phyloP scores from a whole-genome alignment of 1,284 basidiomycete species.

The Pseudomicrostroma phylloplanum region DNA sequence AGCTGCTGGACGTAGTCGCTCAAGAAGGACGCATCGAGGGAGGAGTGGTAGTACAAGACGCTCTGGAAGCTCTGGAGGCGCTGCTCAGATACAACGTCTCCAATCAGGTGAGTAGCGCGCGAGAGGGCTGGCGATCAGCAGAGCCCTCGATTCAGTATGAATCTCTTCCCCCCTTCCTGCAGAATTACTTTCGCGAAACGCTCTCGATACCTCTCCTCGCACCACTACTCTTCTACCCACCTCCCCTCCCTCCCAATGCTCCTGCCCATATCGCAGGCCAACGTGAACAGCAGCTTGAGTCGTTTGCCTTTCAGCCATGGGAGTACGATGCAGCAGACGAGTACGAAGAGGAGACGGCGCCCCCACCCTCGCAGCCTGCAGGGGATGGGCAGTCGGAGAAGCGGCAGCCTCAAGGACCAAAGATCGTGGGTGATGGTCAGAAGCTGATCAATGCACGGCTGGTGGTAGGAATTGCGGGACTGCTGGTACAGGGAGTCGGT shows the following conservation, averaged over 20 bases:
- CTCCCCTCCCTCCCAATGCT: constrained; percentile 54
- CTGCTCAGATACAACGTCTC: constrained; percentile 86
- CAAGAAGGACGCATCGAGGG: constrained; percentile 80
- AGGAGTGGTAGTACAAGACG: constrained; percentile 81
- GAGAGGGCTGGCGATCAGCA: background rate
- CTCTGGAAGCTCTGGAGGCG: constrained; percentile 74
- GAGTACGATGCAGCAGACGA: constrained; percentile 10
- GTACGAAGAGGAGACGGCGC: background rate
- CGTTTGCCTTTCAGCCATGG: constrained; percentile 95
- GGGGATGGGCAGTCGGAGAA: constrained; percentile 6
- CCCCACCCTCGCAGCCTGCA: background rate
- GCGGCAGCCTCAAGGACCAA: background rate
- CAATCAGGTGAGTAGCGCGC: constrained; percentile 65
- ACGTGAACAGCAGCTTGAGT: constrained; percentile 61
- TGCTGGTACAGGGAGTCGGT: constrained; percentile 54
- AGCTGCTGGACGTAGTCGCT: constrained; percentile 79
- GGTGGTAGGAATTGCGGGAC: constrained; percentile 70
- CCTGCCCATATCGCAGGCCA: constrained; percentile 59
- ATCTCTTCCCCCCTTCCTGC: background rate
- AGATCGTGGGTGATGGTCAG: constrained; percentile 60
- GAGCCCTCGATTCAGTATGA: background rate
- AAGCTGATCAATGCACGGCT: constrained; percentile 73
- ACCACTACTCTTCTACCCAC: constrained; percentile 78
- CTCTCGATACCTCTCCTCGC: constrained; percentile 73
- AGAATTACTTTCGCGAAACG: constrained; percentile 97